Base-by-base conservation (phyloP, 495 filamentous ascomycete genomes). In the Aspergillus nidulans region DNA sequence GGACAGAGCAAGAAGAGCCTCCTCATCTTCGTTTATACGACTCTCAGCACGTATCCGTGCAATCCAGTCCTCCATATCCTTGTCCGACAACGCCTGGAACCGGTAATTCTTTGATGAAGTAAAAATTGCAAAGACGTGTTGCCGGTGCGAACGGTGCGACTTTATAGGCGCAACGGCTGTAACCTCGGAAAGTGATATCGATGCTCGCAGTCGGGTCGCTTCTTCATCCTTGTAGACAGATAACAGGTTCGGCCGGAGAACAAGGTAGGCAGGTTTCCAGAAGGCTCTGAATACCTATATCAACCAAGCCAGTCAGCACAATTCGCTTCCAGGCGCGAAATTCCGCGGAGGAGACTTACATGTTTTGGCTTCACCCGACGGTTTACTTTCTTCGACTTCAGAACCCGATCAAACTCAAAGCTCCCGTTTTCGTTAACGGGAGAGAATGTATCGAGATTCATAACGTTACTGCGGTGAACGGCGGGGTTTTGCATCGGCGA, bases 341-440 rank as follows among this genome's bases (percentile, higher is more conserved):
- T 56, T 49, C 24, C 38, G 48, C 41, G 21, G 38, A 34, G 16
- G 9, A 3, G 43, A 60, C 72, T 53, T 70, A 95, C 94, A 84
- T 96, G 96, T 48, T 92, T 97, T 74, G 94, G 95, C 49, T 90
- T 85, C 12, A 90, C 92, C 30, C 92, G 84, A 69, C 95, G 96
- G 59, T 83, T 79, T 36, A 96, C 85, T 62, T 84, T 86, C 19
- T 92, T 92, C 45, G 85, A 84, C 71, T 96, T 96, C 63, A 97
- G 72, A 38, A 97, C 89, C 15, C 91, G 85, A 66, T 98, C 94
- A 63, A 95, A 94, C 61, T 90, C 91, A 68, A 95, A 98, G 65
- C 89, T 90, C 32, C 94, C 94, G 65, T 97, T 91, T 69, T 96
- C 89, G 62, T 96, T 94, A 55, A 97, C 90, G 6, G 90, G 89